These are phyloP conservation scores for Fusarium nelsonii DNA, from an alignment of 2,329 filamentous ascomycete genomes.

Conservation along the genomic window DNA sequence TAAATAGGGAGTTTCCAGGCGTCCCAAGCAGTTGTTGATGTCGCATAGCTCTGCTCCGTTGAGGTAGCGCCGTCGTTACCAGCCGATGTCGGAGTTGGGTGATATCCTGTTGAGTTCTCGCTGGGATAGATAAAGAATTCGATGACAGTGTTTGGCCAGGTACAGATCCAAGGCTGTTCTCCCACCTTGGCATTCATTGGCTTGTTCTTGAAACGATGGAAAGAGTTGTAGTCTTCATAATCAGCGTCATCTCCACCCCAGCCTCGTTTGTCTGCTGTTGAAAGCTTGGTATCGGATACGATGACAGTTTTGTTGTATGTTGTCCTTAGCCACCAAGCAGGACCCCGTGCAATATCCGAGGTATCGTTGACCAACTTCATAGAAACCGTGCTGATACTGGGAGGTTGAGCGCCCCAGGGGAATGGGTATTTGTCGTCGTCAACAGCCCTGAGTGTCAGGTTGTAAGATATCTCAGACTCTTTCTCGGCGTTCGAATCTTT, in stretches of 20 bases:
- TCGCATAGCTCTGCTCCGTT: constrained; percentile 22
- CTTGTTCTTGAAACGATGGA: constrained; percentile 39
- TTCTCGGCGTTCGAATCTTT: constrained; percentile 39
- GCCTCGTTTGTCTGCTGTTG: constrained; percentile 48
- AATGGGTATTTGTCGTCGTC: constrained; percentile 52
- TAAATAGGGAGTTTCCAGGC: constrained; percentile 52
- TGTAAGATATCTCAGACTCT: constrained; percentile 55
- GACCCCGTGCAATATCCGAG: constrained; percentile 61
- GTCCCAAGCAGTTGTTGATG: constrained; percentile 11
- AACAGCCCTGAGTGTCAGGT: constrained; percentile 55
- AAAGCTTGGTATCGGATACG: constrained; percentile 58
- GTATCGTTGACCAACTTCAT: constrained; percentile 66
- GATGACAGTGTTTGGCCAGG: constrained; percentile 67
- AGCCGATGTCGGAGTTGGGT: constrained; percentile 16
- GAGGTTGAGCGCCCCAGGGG: constrained; percentile 68
- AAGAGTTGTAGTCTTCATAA: constrained; percentile 29
- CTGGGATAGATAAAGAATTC: constrained; percentile 69
- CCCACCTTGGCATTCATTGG: constrained; percentile 55
- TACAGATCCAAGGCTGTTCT: constrained; percentile 70
- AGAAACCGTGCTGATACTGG: constrained; percentile 55
- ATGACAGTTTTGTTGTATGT: constrained; percentile 69
- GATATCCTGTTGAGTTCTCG: constrained; percentile 60
- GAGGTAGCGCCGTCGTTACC: constrained; percentile 3
- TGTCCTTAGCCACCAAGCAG: constrained; percentile 67
- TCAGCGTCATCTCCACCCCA: constrained; percentile 37